Evolutionary conservation across 2,329 filamentous ascomycete genomes (phyloP).

Genomic region (Xylaria sp.): DNA sequence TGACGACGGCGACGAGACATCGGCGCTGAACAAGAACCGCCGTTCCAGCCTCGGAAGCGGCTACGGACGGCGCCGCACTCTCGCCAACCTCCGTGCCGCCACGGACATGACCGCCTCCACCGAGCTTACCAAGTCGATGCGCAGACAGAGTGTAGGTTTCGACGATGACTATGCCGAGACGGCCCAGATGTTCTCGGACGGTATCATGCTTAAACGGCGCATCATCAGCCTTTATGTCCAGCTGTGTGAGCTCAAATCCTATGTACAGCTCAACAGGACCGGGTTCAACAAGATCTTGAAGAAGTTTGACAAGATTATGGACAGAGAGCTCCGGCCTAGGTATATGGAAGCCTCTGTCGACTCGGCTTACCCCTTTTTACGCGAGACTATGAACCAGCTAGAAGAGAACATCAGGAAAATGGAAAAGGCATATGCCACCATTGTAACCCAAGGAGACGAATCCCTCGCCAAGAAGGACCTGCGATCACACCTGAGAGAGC

Average conservation of each 20-base stretch:
- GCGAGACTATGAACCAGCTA: constrained; percentile 75
- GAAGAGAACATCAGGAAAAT: constrained; percentile 78
- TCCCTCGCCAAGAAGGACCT: constrained; percentile 84
- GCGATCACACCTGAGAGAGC: constrained; percentile 89
- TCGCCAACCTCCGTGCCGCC: constrained; percentile 54
- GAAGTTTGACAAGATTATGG: constrained; percentile 97
- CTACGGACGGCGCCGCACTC: constrained; percentile 53
- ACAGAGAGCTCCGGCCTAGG: constrained; percentile 78
- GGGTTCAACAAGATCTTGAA: constrained; percentile 97
- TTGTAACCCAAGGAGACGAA: constrained; percentile 85
- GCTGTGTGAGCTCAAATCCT: constrained; percentile 94
- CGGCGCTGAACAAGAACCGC: constrained; percentile 61
- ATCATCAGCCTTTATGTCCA: constrained; percentile 89
- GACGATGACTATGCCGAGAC: constrained; percentile 87
- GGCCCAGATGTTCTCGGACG: constrained; percentile 71
- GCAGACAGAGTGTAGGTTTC: constrained; percentile 74
- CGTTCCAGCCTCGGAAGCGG: constrained; percentile 53
- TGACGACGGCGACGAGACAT: constrained; percentile 60
- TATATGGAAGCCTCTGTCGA: constrained; percentile 83
- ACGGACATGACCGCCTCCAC: constrained; percentile 71
- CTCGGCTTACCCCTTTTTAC: constrained; percentile 82
- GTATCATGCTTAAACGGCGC: constrained; percentile 91
- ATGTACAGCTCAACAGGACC: constrained; percentile 94
- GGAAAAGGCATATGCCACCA: constrained; percentile 81
- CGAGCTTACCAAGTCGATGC: constrained; percentile 66